These are phyloP conservation scores for Viola odorata DNA, from an alignment of 345 rosid genomes.

Conservation along the genomic window DNA sequence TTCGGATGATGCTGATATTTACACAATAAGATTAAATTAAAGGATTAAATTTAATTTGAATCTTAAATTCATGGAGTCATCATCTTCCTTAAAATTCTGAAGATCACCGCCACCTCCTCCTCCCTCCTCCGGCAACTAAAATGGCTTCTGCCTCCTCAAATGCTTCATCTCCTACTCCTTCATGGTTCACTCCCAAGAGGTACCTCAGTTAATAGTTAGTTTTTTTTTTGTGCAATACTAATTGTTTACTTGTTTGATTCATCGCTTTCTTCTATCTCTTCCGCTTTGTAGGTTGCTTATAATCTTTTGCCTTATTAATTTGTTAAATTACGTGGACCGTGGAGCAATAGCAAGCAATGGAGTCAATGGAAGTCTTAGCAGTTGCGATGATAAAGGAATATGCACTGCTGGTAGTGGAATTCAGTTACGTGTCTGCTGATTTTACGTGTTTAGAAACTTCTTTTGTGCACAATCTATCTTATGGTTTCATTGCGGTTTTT, in stretches of 20 bases:
- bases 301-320: conserved; percentile 19
- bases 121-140: not conserved
- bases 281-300: conserved; percentile 14
- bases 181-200: conserved; percentile 63
- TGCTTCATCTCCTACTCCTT: conserved; percentile 24
- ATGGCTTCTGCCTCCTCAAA: conserved; percentile 20
- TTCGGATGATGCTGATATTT: no score
- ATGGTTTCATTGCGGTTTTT: not conserved
- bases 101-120: not conserved
- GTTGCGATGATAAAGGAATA: conserved; percentile 21
- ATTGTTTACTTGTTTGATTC: not conserved
- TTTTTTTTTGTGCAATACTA: not conserved
- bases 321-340: conserved; percentile 24
- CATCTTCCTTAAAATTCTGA: not conserved
- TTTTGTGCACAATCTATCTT: not conserved
- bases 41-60: no score
- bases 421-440: conserved; percentile 8
- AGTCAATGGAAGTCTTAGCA: conserved; percentile 18
- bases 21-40: no score
- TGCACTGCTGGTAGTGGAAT: conserved; percentile 24
- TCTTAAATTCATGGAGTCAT: no score
- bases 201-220: conserved; percentile 6
- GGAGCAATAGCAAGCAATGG: conserved; percentile 28
- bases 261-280: not conserved
- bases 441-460: not conserved